These are phyloP conservation scores for Termitomyces sp. DNA, from an alignment of 768 basidiomycete genomes.

Conservation along the genomic window DNA sequence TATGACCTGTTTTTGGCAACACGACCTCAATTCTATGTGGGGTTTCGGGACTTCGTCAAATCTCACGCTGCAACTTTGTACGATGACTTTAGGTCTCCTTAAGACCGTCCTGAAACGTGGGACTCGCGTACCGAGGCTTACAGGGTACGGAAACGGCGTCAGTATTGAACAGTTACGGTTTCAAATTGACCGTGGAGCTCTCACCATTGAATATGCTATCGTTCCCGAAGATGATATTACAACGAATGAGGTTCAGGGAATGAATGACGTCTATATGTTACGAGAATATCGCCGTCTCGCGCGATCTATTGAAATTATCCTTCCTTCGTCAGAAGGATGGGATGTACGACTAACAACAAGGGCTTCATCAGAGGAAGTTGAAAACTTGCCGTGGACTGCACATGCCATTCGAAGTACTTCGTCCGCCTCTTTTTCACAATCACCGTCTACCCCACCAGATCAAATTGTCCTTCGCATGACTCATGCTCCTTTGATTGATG, in stretches of 20 bases:
- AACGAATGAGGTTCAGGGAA: constrained; percentile 34
- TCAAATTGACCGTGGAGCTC: constrained; percentile 76
- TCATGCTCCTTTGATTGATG: constrained; percentile 66
- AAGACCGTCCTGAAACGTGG: constrained; percentile 79
- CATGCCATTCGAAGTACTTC: constrained; percentile 47
- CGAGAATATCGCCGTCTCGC: constrained; percentile 68
- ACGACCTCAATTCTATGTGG: constrained; percentile 87
- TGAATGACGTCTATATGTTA: constrained; percentile 59
- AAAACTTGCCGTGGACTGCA: constrained; percentile 69
- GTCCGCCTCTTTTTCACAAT: constrained; percentile 24
- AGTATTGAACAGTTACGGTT: constrained; percentile 75
- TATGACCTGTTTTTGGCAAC: constrained; percentile 93
- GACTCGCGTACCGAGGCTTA: constrained; percentile 65
- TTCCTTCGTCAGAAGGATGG: constrained; percentile 79
- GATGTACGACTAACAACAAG: constrained; percentile 76
- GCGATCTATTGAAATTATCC: constrained; percentile 74
- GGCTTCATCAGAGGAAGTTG: constrained; percentile 68
- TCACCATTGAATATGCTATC: constrained; percentile 80
- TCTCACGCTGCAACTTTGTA: constrained; percentile 76
- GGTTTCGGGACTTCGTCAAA: constrained; percentile 63
- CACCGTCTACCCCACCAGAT: constrained; percentile 31
- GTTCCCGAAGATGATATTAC: constrained; percentile 63
- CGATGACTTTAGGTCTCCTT: constrained; percentile 76
- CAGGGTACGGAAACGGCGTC: constrained; percentile 78
- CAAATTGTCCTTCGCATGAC: constrained; percentile 60